These are phyloP conservation scores for Candida silvatica DNA, from an alignment of 805 yeast genomes.

Conservation along the genomic window DNA sequence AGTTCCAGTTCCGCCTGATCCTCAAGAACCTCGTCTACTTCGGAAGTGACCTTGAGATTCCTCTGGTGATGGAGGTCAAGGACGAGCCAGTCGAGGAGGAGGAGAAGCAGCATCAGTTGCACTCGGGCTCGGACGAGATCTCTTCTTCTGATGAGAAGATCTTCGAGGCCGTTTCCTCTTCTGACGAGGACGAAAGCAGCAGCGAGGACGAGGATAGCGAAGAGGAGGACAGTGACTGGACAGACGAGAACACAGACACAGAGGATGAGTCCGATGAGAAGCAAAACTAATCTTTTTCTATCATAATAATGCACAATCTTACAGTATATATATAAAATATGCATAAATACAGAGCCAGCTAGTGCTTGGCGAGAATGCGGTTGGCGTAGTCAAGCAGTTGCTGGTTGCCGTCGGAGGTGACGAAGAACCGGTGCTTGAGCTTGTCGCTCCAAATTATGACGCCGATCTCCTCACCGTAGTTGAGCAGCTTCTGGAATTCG, in stretches of 20 bases:
- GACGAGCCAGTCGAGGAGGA: constrained; percentile 32
- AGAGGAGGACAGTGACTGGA: constrained; percentile 24
- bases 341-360: no score
- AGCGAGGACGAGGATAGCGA: constrained; percentile 19
- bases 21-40: constrained; percentile 71
- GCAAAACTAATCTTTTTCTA: not conserved
- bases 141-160: not conserved
- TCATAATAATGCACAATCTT: not conserved
- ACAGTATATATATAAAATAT: constrained; percentile 1
- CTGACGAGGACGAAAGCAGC: constrained; percentile 24
- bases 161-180: not conserved
- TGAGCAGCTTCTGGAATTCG: constrained; percentile 65
- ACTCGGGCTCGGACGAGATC: no score
- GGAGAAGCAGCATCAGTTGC: constrained; percentile 24
- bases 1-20: constrained; percentile 57
- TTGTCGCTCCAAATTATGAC: constrained; percentile 84
- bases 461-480: constrained; percentile 86
- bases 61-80: constrained; percentile 62
- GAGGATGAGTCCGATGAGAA: constrained; percentile 41
- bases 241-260: constrained; percentile 57
- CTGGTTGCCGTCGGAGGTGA: constrained; percentile 75
- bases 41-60: constrained; percentile 71
- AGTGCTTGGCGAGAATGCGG: constrained; percentile 34
- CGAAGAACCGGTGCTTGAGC: constrained; percentile 65
- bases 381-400: constrained; percentile 91